Conservation (phyloP, 257 asterid genomes). For the Ophiorrhiza pumila region DNA sequence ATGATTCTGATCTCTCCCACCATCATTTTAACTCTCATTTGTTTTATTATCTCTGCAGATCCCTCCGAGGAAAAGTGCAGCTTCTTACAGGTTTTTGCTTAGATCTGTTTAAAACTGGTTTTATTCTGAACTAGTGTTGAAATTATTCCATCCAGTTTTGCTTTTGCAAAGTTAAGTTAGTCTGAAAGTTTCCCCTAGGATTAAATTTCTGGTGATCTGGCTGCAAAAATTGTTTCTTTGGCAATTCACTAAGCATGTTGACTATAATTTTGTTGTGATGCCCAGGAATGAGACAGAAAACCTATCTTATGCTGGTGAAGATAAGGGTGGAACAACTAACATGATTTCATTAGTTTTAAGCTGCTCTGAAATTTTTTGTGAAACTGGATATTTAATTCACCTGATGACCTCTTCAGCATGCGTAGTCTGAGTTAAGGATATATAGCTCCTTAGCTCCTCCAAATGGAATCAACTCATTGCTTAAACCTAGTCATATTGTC, state of each 20-base stretch:
- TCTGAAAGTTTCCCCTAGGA: not conserved
- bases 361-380: not conserved
- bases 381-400: not conserved
- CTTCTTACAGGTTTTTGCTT: conserved; percentile 80
- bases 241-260: not conserved
- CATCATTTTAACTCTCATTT: conserved; percentile 16
- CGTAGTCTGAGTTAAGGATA: not conserved
- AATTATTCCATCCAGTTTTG: not conserved
- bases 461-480: not conserved
- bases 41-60: conserved; percentile 51
- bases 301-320: not conserved
- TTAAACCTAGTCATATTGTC: not conserved
- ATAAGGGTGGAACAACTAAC: not conserved
- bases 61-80: conserved; percentile 91
- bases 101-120: not conserved
- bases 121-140: conserved; percentile 12
- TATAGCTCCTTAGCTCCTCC: not conserved
- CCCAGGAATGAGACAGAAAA: not conserved
- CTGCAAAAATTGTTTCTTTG: not conserved
- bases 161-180: not conserved
- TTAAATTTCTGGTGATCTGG: not conserved
- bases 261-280: not conserved
- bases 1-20: not conserved
- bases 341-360: not conserved
- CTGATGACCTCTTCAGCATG: not conserved